Evolutionary conservation across 768 basidiomycete species (phyloP), one percentile per base, ranked within the genome.

Genomic region (Mycena polygramma): DNA sequence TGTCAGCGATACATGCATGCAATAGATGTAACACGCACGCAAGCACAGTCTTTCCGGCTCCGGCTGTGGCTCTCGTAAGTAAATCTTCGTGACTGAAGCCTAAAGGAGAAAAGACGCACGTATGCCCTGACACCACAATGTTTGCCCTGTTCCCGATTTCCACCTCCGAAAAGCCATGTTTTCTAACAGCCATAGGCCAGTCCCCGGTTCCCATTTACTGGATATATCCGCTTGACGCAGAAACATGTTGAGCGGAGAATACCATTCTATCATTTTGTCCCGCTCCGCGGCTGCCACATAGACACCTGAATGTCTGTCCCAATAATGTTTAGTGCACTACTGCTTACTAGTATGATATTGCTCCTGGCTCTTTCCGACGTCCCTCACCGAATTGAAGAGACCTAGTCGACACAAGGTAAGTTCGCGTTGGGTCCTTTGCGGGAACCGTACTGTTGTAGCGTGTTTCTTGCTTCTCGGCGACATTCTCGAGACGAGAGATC

Each of bases 41-140:
- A 39, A 67, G 45, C 14, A 67, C 57, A 41, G 66, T 67, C 13
- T 67, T 67, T 35, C 68, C 68, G 2, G 68, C 54, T 8, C 68
- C 68, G 10, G 67, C 67, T 68, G 22, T 51, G 10, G 15, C 43
- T 39, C 4, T 53, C 3, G 22, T n/a, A 41, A 9, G 13, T 15
- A 26, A 22, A 7, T 39, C 39, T 39, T 22, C 11, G n/a, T n/a
- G n/a, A n/a, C n/a, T n/a, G n/a, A 22, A 22, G 36, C 10, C 46
- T 17, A 17, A 19, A n/a, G n/a, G n/a, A n/a, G 17, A 41, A 13
- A 20, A 20, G 0, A 57, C 68, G 11, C n/a, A 69, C 68, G 68
- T 3, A 57, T 62, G 11, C 68, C 68, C 0, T 9, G 53, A 49
- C 68, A 69, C 60, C 60, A 63, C 30, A 69, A 15, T 22, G n/a